Evolutionary conservation across 495 filamentous ascomycete genomes (phyloP), one percentile per base, ranked within the genome.

Genomic region (Xylaria palmicola): DNA sequence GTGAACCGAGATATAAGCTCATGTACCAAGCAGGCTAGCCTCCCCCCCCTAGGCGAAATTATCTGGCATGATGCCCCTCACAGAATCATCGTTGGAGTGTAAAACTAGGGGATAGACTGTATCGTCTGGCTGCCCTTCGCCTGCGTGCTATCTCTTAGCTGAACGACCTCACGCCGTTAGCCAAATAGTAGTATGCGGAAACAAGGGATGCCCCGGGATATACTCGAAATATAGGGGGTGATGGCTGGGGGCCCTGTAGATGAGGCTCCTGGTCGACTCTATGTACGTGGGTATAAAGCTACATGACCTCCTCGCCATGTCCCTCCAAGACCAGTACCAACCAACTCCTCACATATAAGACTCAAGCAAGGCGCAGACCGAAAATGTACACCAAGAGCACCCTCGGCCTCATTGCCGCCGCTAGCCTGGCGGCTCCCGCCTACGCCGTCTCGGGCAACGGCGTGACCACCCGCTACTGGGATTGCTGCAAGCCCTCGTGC

Each of bases 401-500:
- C 43, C 48, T 57, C 34, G 39, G 19, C 37, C 43, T 62, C 43
- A 9, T 56, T 10, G 44, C 53, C 43, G 50, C 50, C 12, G 26
- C 48, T 26, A 22, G 17, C 56, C 30, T 59, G 24, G 43, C 52
- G 20, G 44, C 43, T 10, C 22, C 43, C 55, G 30, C 39, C 2
- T 47, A 24, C 37, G 62, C 62, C 19, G 62, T 48, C 15, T 44
- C 34, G 13, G 62, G 62, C 20, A 63, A 7, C 36, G 62, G 62
- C 10, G 47, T 45, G 26, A 59, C 62, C 10, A 63, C 62, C 0
- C 75, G 80, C 26, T 85, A 85, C 72, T 86, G 83, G 83, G 83
- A 86, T 65, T 86, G 83, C 75, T 86, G 83, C 74, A 85, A 86
- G 68, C 77, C 81, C 13, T 81, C 78, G 17, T 86, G 83, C 69